These are phyloP conservation scores for Podosphaera xanthii DNA, from an alignment of 2,329 filamentous ascomycete genomes.

Conservation along the genomic window DNA sequence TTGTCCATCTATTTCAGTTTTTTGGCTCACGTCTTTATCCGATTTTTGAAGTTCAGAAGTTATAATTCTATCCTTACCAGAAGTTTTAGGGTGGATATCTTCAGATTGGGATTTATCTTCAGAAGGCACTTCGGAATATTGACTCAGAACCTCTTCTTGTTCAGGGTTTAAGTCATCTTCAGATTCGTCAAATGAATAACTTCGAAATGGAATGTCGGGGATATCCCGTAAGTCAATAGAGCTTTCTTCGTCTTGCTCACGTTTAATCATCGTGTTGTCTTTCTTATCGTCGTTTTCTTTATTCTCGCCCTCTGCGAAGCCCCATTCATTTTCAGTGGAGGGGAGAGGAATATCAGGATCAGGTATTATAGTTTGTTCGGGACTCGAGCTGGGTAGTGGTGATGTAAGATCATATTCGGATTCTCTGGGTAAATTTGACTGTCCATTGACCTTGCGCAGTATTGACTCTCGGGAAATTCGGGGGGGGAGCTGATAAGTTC, in stretches of 20 bases:
- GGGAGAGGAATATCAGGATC: conserved; percentile 84
- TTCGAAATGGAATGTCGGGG: conserved; percentile 27
- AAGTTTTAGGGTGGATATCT: background rate
- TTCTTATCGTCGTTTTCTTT: conserved; percentile 34
- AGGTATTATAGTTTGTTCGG: conserved; percentile 34
- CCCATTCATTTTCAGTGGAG: conserved; percentile 37
- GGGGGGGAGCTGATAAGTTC: conserved; percentile 42
- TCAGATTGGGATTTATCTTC: conserved; percentile 5
- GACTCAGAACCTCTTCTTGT: conserved; percentile 18
- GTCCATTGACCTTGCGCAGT: conserved; percentile 58
- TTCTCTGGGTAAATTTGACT: conserved; percentile 27
- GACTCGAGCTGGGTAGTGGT: conserved; percentile 32
- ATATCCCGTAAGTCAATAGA: conserved; percentile 44
- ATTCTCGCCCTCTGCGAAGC: conserved; percentile 21
- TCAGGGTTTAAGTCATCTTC: conserved; percentile 3
- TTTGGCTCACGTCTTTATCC: background rate
- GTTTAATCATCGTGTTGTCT: conserved; percentile 40
- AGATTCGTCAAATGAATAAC: conserved; percentile 21
- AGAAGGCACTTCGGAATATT: conserved; percentile 25
- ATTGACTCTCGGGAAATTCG: conserved; percentile 89
- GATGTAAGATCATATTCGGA: conserved; percentile 43
- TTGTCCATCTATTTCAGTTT: background rate
- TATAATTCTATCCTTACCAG: background rate
- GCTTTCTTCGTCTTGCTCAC: conserved; percentile 36
- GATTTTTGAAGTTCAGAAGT: background rate